A percentile compares a stretch with the other conserved stretches of the same genome.
These are phyloP conservation scores for Cyclotella cryptica DNA, from an alignment of 108 stramenopile species.

Conservation along the genomic window DNA sequence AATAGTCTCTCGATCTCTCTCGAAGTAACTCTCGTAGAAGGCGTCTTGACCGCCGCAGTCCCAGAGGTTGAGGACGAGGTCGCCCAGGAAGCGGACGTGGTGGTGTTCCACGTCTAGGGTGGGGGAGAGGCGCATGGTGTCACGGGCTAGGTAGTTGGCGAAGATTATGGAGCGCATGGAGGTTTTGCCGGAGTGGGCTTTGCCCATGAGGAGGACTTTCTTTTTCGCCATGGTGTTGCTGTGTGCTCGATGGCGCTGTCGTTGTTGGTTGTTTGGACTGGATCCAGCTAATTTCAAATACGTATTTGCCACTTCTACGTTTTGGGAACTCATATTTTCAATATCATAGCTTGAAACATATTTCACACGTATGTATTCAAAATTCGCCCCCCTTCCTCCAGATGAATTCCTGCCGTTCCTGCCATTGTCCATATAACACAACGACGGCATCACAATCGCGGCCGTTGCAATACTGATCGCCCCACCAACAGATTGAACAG, in stretches of 20 bases:
- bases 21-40: conserved; percentile 98
- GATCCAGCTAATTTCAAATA: too few relatives aligned
- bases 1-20: conserved; percentile 96
- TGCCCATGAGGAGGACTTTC: conserved; percentile 98
- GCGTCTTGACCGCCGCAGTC: conserved; percentile 99
- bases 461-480: too few relatives aligned
- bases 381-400: too few relatives aligned
- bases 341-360: too few relatives aligned
- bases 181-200: conserved; percentile 96
- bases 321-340: too few relatives aligned
- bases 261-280: too few relatives aligned
- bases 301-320: too few relatives aligned
- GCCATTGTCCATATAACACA: too few relatives aligned
- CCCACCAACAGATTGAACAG: too few relatives aligned
- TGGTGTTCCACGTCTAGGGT: conserved; percentile 98
- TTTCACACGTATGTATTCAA: too few relatives aligned
- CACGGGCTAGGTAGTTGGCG: conserved; percentile 97
- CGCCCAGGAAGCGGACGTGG: conserved; percentile 98
- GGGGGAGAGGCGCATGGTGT: conserved; percentile 94
- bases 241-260: neutral
- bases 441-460: too few relatives aligned
- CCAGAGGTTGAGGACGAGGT: conserved; percentile 98
- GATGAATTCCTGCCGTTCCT: too few relatives aligned
- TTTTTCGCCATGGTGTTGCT: conserved; percentile 85
- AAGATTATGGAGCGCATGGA: conserved; percentile 98